A percentile compares a stretch with the other conserved stretches of the same genome.
Conservation (phyloP, 331 rosid species). For the Rhamnella rubrinervis region DNA sequence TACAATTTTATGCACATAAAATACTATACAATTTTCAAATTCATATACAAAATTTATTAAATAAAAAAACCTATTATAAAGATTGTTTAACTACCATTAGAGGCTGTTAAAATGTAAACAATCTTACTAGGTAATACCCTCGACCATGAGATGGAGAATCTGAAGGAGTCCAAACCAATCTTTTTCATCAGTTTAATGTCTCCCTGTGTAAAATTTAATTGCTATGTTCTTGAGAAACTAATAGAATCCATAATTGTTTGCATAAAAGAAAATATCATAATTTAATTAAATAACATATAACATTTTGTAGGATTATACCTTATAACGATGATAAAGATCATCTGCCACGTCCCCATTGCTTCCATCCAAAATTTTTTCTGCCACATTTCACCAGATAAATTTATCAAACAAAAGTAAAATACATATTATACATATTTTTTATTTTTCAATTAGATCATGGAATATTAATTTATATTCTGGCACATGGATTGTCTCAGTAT, state of each 20-base stretch:
- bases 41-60: too few relatives aligned
- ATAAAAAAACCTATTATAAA: too few relatives aligned
- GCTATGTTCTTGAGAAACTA: not conserved
- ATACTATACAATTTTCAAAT: too few relatives aligned
- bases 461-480: too few relatives aligned
- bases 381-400: not conserved
- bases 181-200: conserved; percentile 47
- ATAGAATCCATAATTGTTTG: too few relatives aligned
- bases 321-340: conserved; percentile 50
- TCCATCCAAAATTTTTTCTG: conserved; percentile 46
- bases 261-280: not conserved
- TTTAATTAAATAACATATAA: too few relatives aligned
- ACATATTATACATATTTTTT: too few relatives aligned
- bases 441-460: too few relatives aligned
- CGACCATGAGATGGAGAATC: conserved; percentile 69
- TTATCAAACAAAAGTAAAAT: not conserved
- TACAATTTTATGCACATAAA: too few relatives aligned
- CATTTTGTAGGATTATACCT: conserved; percentile 16
- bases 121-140: conserved; percentile 57
- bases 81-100: too few relatives aligned
- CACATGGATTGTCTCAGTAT: too few relatives aligned
- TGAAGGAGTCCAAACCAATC: conserved; percentile 51
- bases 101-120: too few relatives aligned
- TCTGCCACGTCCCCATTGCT: conserved; percentile 39
- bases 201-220: conserved; percentile 16